Percentiles rank a stretch among this genome's conserved stretches.
These are phyloP conservation scores for Wallacemonas sp. DNA, from an alignment of 208 protist species.

Conservation along the genomic window DNA sequence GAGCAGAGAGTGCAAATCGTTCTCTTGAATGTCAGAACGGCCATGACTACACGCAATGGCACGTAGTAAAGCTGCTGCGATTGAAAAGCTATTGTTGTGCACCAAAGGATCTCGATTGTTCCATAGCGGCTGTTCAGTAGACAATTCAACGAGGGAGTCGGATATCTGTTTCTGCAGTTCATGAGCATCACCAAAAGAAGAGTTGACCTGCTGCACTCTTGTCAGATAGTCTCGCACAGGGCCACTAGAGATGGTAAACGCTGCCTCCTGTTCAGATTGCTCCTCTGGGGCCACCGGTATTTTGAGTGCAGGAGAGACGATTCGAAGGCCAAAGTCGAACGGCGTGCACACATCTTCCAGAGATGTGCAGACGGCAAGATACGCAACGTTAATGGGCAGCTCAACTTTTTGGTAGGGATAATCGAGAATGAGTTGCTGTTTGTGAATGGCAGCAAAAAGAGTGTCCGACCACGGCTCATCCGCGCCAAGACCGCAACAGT, in stretches of 20 bases:
- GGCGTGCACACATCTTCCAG: constrained; percentile 16
- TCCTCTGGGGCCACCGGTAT: constrained; percentile 5
- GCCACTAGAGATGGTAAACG: neutral
- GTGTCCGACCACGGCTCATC: constrained; percentile 37
- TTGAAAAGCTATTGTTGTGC: constrained; percentile 87
- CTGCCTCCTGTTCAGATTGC: constrained; percentile 9
- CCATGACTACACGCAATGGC: constrained; percentile 58
- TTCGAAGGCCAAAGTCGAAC: constrained; percentile 48
- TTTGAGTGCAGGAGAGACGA: constrained; percentile 30
- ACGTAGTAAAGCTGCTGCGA: constrained; percentile 64
- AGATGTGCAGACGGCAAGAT: constrained; percentile 45
- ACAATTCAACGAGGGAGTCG: constrained; percentile 40
- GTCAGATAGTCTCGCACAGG: constrained; percentile 44
- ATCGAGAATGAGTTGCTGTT: constrained; percentile 60
- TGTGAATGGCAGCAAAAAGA: constrained; percentile 61
- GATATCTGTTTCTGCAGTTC: constrained; percentile 25
- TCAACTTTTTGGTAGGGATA: constrained; percentile 74
- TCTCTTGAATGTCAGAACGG: constrained; percentile 32
- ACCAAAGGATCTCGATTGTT: constrained; percentile 80
- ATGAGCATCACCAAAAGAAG: constrained; percentile 15
- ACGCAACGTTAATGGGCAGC: constrained; percentile 61
- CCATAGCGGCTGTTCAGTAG: constrained; percentile 38
- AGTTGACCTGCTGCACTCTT: constrained; percentile 29
- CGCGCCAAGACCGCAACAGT: constrained; percentile 38
- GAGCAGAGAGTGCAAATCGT: constrained; percentile 49